Percentiles rank a stretch among this genome's conserved stretches.
These are phyloP conservation scores for Paramecium primaurelia DNA, from an alignment of 73 alveolate species.

Conservation along the genomic window DNA sequence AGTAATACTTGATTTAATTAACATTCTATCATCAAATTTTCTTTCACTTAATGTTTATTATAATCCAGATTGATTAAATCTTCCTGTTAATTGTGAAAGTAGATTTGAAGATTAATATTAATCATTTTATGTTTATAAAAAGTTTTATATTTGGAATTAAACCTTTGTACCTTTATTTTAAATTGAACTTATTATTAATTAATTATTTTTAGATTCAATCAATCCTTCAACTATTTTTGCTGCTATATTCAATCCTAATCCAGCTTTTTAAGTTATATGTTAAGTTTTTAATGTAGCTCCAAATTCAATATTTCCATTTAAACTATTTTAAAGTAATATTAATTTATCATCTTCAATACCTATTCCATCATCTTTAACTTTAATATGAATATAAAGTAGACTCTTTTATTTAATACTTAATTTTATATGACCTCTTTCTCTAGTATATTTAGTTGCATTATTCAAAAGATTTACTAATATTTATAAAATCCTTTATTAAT, in stretches of 20 bases:
- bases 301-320: neutral
- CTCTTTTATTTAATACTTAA: neutral
- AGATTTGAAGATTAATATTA: neutral
- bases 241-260: slow-evolving; percentile 2
- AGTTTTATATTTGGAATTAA: neutral
- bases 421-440: neutral
- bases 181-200: neutral
- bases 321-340: neutral
- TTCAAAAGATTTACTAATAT: slow-evolving; percentile 17
- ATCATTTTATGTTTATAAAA: neutral
- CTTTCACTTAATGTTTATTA: neutral
- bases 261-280: neutral
- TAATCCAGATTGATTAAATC: neutral
- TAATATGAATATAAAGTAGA: neutral
- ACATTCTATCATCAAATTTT: neutral
- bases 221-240: slow-evolving; percentile 2
- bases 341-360: neutral
- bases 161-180: neutral
- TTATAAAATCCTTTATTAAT: neutral
- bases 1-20: neutral
- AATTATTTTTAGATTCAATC: neutral
- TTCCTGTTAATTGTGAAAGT: neutral
- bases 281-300: neutral
- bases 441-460: neutral
- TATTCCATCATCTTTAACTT: slow-evolving; percentile 1